Evolutionary conservation across 805 yeast species (phyloP).

Genomic region (Cyberlindnera xishuangbannaensis): DNA sequence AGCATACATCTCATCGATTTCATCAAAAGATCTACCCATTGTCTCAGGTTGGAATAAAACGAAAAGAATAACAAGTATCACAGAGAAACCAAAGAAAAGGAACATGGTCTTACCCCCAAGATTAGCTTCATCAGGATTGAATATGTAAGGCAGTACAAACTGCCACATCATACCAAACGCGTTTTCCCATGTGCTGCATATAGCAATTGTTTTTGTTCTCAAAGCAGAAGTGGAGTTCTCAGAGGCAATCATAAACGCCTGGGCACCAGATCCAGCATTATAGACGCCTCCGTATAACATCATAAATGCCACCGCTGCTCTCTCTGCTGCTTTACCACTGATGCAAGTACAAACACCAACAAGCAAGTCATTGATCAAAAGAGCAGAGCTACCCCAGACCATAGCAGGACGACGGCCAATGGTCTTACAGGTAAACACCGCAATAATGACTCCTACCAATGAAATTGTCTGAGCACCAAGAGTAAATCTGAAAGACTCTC

Average conservation of each 20-base stretch:
- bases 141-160: conserved; percentile 37
- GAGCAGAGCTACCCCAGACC: conserved; percentile 23
- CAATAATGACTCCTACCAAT: conserved; percentile 16
- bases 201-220: conserved; percentile 25
- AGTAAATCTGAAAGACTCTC: conserved; percentile 33
- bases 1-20: conserved; percentile 46
- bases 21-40: conserved; percentile 45
- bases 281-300: conserved; percentile 28
- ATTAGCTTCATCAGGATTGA: conserved; percentile 36
- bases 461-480: conserved; percentile 25
- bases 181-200: conserved; percentile 22
- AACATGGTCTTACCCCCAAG: conserved; percentile 39
- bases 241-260: conserved; percentile 30
- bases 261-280: conserved; percentile 32
- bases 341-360: conserved; percentile 13
- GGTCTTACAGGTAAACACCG: conserved; percentile 25
- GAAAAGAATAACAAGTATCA: conserved; percentile 30
- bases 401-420: conserved; percentile 26
- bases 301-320: conserved; percentile 25
- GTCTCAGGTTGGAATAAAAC: conserved; percentile 51
- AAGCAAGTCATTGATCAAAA: conserved; percentile 19
- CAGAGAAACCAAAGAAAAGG: conserved; percentile 33
- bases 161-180: conserved; percentile 28
- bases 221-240: conserved; percentile 34
- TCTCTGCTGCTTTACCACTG: conserved; percentile 3